phyloP scores from a whole-genome alignment of 1,284 basidiomycete species.

The Ceratobasidium sp. region DNA sequence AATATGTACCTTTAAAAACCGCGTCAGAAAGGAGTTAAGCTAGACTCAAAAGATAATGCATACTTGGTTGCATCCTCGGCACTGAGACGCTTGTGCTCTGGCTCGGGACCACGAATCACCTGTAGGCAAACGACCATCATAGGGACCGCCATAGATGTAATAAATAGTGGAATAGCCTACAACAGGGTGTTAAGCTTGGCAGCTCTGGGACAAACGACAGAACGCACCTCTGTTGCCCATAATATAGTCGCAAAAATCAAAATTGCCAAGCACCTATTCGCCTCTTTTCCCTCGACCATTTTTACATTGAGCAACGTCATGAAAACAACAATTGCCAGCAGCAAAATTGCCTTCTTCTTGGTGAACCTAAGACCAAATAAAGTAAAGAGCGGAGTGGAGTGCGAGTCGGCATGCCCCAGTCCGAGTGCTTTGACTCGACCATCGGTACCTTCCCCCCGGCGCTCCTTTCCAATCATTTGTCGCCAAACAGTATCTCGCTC shows the following conservation, averaged over 20 bases:
- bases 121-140: constrained; percentile 88
- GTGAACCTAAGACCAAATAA: constrained; percentile 65
- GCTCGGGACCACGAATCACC: constrained; percentile 77
- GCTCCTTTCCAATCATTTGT: constrained; percentile 94
- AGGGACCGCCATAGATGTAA: constrained; percentile 92
- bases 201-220: neutral
- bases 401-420: constrained; percentile 53
- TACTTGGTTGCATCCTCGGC: constrained; percentile 86
- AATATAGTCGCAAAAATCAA: constrained; percentile 91
- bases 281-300: constrained; percentile 74
- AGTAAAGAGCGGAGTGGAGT: constrained; percentile 66
- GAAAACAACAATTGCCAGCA: constrained; percentile 69
- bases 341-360: constrained; percentile 67
- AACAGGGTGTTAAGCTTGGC: too few species aligned
- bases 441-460: constrained; percentile 67
- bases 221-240: constrained; percentile 92
- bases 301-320: constrained; percentile 68
- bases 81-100: constrained; percentile 64
- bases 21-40: neutral
- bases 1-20: constrained; percentile 68
- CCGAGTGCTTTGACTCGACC: constrained; percentile 59
- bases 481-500: constrained; percentile 97
- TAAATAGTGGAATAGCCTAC: constrained; percentile 96
- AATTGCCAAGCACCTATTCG: constrained; percentile 92
- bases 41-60: neutral